Percentiles rank a stretch among this genome's conserved stretches.
These are phyloP conservation scores for Pseudevernia furfuracea DNA, from an alignment of 495 filamentous ascomycete species.

Conservation along the genomic window DNA sequence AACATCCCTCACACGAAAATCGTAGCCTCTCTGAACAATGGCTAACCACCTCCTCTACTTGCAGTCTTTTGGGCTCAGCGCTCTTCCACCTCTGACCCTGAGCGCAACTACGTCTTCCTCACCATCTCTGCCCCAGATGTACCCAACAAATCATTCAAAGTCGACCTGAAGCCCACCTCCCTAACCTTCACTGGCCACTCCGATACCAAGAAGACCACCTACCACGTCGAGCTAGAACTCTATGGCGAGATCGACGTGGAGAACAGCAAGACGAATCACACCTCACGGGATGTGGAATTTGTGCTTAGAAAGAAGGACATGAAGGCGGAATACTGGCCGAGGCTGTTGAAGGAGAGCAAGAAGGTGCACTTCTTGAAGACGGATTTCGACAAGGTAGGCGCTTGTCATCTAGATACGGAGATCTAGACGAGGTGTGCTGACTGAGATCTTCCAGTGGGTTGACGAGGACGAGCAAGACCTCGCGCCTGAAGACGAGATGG, in stretches of 20 bases:
- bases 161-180: constrained; percentile 68
- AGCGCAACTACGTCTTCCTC: constrained; percentile 88
- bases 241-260: constrained; percentile 83
- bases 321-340: constrained; percentile 86
- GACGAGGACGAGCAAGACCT: constrained; percentile 99
- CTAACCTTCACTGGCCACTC: constrained; percentile 77
- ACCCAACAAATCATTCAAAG: constrained; percentile 55
- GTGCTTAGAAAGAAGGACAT: constrained; percentile 95
- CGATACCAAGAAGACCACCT: constrained; percentile 70
- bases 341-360: constrained; percentile 79
- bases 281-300: constrained; percentile 74
- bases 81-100: constrained; percentile 67
- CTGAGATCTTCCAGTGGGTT: constrained; percentile 61
- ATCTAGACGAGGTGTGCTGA: neutral
- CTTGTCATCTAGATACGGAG: neutral
- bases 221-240: constrained; percentile 80
- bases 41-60: neutral
- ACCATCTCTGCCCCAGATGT: constrained; percentile 84
- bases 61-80: constrained; percentile 96
- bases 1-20: constrained; percentile 8
- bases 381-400: constrained; percentile 86
- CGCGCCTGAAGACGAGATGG: constrained; percentile 74
- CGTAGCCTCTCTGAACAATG: neutral
- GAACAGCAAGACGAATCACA: constrained; percentile 75
- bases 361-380: constrained; percentile 97